These are phyloP conservation scores for Yarrowia porcina DNA, from an alignment of 805 yeast species.

Conservation along the genomic window DNA sequence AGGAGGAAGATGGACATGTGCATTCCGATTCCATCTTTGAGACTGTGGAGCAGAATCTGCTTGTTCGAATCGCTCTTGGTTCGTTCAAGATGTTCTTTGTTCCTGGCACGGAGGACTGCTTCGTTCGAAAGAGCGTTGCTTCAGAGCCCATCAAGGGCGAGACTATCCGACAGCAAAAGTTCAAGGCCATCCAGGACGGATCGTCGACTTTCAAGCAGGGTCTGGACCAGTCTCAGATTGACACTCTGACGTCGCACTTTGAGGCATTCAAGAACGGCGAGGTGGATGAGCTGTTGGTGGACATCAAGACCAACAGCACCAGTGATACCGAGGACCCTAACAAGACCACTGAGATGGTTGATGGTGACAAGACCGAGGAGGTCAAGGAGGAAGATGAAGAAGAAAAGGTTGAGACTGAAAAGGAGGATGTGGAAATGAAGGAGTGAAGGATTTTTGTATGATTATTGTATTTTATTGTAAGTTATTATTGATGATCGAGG, in stretches of 20 bases:
- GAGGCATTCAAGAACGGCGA: conserved; percentile 23
- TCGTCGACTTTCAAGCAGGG: conserved; percentile 55
- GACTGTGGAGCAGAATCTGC: conserved; percentile 55
- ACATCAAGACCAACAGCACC: conserved; percentile 2
- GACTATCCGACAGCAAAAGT: conserved; percentile 31
- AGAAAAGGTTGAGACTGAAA: conserved; percentile 26
- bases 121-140: conserved; percentile 47
- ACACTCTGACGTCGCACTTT: conserved; percentile 19
- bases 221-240: conserved; percentile 44
- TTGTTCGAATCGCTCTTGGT: conserved; percentile 73
- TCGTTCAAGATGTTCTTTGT: conserved; percentile 81
- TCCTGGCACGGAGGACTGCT: conserved; percentile 72
- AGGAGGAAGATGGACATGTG: conserved; percentile 29
- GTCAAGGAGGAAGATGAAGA: conserved; percentile 28
- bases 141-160: conserved; percentile 3
- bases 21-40: conserved; percentile 39
- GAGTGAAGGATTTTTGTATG: conserved; percentile 24
- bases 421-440: conserved; percentile 26
- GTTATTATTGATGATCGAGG: no score
- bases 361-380: conserved; percentile 23
- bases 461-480: conserved; percentile 11
- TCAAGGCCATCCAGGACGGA: conserved; percentile 48
- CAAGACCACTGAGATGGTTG: conserved; percentile 22
- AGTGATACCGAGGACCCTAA: conserved; percentile 27
- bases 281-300: conserved; percentile 19